Evolutionary conservation across 73 alveolate species (phyloP), one percentile per base, ranked within the genome.

Genomic region (Paramecium octaurelia): DNA sequence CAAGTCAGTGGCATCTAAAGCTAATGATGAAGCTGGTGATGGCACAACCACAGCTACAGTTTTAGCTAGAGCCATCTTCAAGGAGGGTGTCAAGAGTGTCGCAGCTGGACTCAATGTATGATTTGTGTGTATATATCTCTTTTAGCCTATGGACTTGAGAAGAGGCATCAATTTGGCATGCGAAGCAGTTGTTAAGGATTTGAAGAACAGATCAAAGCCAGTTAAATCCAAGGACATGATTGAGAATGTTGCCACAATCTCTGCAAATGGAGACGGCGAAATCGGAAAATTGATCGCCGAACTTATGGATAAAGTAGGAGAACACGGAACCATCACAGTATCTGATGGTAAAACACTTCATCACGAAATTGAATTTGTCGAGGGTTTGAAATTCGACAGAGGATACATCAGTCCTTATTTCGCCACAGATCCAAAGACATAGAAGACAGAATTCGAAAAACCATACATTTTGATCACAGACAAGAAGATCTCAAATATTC

Each of bases 1-100:
- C 34, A 93, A 97, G 95, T 96, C 97, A 93, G 99, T 97, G 1
- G 99, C 99, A 76, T 90, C 94, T 85, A 97, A 95, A 93, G 93
- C 99, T 86, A 97, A 97, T 93, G 99, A 98, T 83, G 99, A 94
- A 83, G 99, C 99, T 69, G 99, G 99, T 35, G 99, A 98, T 92
- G 99, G 99, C 77, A 98, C 99, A 43, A 98, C 99, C 44, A 98
- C 99, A 12, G 99, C 99, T 91, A 97, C 99, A 10, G 97, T 98
- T 46, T 95, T 98, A 43, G 99, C 99, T 10, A 93, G 99, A 92
- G 99, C 98, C 46, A 92, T 97, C 93, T 97, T 94, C 96, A 95
- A 93, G 87, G 99, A 97, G 70, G 99, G 99, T 16, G 95, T 97
- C 92, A 97, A 97, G 95, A 95, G 98, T 42, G 99, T 98, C 16